Evolutionary conservation across 2,329 filamentous ascomycete genomes (phyloP).

Genomic region (Aureobasidium sp.): DNA sequence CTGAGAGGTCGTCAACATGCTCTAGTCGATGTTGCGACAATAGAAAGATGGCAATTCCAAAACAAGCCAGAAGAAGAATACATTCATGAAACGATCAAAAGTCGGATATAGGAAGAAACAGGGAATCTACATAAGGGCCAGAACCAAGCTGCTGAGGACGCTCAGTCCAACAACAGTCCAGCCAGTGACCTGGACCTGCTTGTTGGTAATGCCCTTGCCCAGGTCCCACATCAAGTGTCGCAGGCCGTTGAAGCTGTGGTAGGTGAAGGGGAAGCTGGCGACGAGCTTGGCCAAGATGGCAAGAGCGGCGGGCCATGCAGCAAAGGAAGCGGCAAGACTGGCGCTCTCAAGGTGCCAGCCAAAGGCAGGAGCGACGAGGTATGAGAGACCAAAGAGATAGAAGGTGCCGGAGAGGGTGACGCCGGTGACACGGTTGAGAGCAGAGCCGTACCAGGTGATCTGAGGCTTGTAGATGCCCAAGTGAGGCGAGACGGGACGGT

Average conservation of each 20-base stretch:
- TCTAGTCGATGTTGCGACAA: not conserved
- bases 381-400: slow-evolving; percentile 72
- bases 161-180: slow-evolving; percentile 54
- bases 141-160: slow-evolving; percentile 37
- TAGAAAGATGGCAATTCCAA: not conserved
- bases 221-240: slow-evolving; percentile 65
- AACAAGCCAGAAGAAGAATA: not conserved
- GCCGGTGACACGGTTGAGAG: slow-evolving; percentile 79
- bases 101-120: not conserved
- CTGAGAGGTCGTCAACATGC: not conserved
- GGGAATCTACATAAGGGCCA: slow-evolving; percentile 31
- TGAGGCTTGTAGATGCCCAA: slow-evolving; percentile 76
- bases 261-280: slow-evolving; percentile 57
- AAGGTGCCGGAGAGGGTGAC: slow-evolving; percentile 59
- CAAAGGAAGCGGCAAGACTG: slow-evolving; percentile 56
- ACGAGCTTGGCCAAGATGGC: slow-evolving; percentile 53
- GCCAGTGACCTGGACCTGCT: slow-evolving; percentile 55
- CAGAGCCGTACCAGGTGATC: slow-evolving; percentile 74
- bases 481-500: slow-evolving; percentile 77
- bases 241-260: slow-evolving; percentile 59
- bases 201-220: slow-evolving; percentile 53
- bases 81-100: slow-evolving; percentile 1
- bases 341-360: slow-evolving; percentile 62
- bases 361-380: slow-evolving; percentile 68
- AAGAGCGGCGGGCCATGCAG: slow-evolving; percentile 47